A percentile compares a stretch with the other conserved stretches of the same genome.
Conservation (phyloP, 2,329 filamentous ascomycete species). For the Talaromyces sp. region DNA sequence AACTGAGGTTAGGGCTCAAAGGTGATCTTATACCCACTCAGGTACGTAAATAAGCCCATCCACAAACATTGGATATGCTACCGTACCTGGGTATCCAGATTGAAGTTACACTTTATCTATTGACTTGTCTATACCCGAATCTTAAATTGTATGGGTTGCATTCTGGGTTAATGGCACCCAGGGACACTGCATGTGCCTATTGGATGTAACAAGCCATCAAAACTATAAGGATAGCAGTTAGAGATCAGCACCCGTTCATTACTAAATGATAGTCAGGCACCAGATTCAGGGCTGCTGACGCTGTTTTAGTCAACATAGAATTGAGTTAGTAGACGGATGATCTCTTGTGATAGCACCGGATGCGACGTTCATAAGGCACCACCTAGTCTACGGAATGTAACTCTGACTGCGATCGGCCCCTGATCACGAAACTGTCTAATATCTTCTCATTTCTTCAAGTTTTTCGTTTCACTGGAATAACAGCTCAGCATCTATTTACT, state of each 20-base stretch:
- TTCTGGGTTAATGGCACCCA: not conserved
- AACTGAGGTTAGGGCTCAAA: not conserved
- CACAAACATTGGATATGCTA: not conserved
- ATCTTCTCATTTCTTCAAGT: not conserved
- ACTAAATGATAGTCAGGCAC: not conserved
- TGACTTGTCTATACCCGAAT: not conserved
- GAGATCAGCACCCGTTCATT: not conserved
- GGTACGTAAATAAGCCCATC: not conserved
- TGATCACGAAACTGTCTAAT: not conserved
- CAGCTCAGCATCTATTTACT: not conserved
- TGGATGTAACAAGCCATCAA: not conserved
- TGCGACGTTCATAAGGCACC: constrained; percentile 3
- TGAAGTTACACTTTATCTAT: not conserved
- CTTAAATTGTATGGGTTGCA: not conserved
- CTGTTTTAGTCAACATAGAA: not conserved
- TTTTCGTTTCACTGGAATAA: too few relatives aligned
- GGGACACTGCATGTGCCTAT: not conserved
- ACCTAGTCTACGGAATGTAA: not conserved
- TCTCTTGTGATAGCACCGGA: not conserved
- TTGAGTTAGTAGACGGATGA: not conserved
- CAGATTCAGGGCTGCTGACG: not conserved
- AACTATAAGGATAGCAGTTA: not conserved
- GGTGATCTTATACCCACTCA: not conserved
- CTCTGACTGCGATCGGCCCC: not conserved
- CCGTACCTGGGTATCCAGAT: not conserved